Base-by-base conservation (phyloP, 129 eudicot genomes). In the Artemisia argyi region DNA sequence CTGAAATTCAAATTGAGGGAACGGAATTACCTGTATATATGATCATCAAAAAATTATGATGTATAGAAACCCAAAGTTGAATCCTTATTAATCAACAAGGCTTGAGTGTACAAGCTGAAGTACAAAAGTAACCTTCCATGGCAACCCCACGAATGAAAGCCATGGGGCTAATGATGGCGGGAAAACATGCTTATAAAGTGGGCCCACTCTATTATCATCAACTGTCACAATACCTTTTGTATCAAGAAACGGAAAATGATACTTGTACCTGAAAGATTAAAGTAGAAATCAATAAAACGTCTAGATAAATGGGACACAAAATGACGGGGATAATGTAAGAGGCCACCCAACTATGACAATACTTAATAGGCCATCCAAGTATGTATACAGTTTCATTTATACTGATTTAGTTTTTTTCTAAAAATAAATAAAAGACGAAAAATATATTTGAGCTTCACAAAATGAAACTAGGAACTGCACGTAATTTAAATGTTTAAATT, bases 171-270 rank as follows among this genome's bases (percentile, higher is more conserved):
- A 71, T 32, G 84, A 61, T 9, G 99, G 99, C 17, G 99, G 97
- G 80, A 94, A 94, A 14, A 90, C 73, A 76, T 94, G 99, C 83
- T 94, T 80, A 74, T 90, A 90, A 47, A 94, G 89, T 60, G 99
- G 99, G 1, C 96, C 97, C 50, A 94, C 96, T 18, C 94, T 81
- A 76, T 86, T 94, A 74, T 94, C 97, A 61, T 88, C 96, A 61
- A 94, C 94, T 11, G 82, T 90, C 74, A 94, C 88, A 4, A 74
- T 64, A 57, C 87, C 85, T 51, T 80, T 60, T 24, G 92, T 85
- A 20, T 89, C 82, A 54, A 93, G 96, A 76, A 93, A 93, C 10
- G 98, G 95, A 71, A 93, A 93, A 72, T 87, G 80, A 80, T 82
- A 90, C 81, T 90, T 90, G 88, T 94, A 94, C 85, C 99, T 94